Conservation (phyloP, 768 basidiomycete genomes). For the Leucocoprinus birnbaumii region DNA sequence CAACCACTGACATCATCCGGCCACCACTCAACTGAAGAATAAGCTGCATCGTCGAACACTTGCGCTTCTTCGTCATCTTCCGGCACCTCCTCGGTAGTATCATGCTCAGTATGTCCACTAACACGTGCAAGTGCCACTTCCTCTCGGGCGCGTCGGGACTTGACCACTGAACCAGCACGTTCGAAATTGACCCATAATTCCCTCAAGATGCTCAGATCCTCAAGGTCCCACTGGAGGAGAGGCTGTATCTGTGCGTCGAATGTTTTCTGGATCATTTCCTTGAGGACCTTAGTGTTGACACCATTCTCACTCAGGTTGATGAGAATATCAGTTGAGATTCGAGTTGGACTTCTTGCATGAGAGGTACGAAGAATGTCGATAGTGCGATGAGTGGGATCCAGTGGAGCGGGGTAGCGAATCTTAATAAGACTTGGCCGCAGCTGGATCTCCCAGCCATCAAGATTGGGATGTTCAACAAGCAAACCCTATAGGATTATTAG, state of each 20-base stretch:
- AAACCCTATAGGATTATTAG: slow-evolving; percentile 28
- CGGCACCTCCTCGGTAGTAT: slow-evolving; percentile 34
- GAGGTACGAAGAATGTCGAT: slow-evolving; percentile 56
- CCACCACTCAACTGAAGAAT: slow-evolving; percentile 67
- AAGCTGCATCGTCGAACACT: slow-evolving; percentile 24
- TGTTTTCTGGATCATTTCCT: slow-evolving; percentile 31
- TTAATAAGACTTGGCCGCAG: slow-evolving; percentile 44
- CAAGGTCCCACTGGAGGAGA: slow-evolving; percentile 43
- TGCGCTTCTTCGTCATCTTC: slow-evolving; percentile 32
- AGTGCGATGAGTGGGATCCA: slow-evolving; percentile 40
- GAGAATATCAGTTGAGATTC: slow-evolving; percentile 54
- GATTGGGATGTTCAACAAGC: slow-evolving; percentile 30
- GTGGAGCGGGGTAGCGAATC: slow-evolving; percentile 33
- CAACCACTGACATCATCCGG: slow-evolving; percentile 59
- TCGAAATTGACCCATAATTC: slow-evolving; percentile 38
- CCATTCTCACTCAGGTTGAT: slow-evolving; percentile 67
- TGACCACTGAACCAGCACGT: slow-evolving; percentile 37
- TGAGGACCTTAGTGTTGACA: slow-evolving; percentile 41
- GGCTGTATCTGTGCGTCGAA: slow-evolving; percentile 32
- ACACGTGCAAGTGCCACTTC: slow-evolving; percentile 38
- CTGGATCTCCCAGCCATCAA: slow-evolving; percentile 24
- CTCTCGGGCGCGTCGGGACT: slow-evolving; percentile 35
- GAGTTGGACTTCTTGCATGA: slow-evolving; percentile 40
- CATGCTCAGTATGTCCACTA: slow-evolving; percentile 37
- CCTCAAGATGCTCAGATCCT: slow-evolving; percentile 30